Evolutionary conservation across 345 rosid species (phyloP).

Genomic region (Sonneratia alba): DNA sequence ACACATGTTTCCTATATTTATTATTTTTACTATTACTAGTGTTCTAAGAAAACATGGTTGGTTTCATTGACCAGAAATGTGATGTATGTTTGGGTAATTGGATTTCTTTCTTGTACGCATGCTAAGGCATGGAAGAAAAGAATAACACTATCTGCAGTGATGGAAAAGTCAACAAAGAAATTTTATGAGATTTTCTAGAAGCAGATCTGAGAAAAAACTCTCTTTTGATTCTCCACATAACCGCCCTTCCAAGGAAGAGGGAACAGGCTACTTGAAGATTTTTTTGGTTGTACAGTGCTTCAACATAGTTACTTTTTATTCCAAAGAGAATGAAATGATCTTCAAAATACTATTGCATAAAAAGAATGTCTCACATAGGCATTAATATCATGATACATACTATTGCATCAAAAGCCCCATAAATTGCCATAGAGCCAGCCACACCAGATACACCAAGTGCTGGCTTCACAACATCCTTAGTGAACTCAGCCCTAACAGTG

Average conservation of each 20-base stretch:
- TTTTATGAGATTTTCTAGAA: no score
- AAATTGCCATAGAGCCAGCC: constrained; percentile 86
- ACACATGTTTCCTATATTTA: no score
- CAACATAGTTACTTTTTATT: background rate
- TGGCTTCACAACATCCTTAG: constrained; percentile 76
- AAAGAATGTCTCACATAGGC: background rate
- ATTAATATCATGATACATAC: constrained; percentile 37
- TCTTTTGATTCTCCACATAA: background rate
- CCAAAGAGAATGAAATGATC: background rate
- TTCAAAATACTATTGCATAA: background rate
- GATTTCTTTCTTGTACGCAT: no score
- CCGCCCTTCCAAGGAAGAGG: background rate
- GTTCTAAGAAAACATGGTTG: background rate
- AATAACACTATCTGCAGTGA: no score
- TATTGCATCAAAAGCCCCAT: constrained; percentile 81
- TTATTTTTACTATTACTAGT: no score
- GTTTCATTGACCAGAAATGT: background rate
- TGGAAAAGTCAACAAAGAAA: no score
- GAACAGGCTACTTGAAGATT: background rate
- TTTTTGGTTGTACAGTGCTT: background rate
- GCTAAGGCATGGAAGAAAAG: no score
- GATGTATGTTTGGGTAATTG: background rate
- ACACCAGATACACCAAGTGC: constrained; percentile 78
- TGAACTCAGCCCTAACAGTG: constrained; percentile 65
- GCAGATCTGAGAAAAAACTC: background rate